These are phyloP conservation scores for Saccharomyces cerevisiae DNA, from an alignment of 805 yeast species.

Conservation along the genomic window DNA sequence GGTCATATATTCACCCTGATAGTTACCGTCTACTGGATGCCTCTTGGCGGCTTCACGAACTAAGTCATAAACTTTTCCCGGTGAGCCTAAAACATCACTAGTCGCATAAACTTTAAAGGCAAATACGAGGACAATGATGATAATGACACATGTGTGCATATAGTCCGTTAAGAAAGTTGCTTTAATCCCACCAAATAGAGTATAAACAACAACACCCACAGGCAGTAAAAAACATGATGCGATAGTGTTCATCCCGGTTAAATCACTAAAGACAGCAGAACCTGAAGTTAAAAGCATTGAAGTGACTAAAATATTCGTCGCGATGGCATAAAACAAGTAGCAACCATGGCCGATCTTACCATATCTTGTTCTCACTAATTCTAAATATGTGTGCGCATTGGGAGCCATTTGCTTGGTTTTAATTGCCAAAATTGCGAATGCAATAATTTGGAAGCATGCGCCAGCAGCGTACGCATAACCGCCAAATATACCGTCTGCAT, in stretches of 20 bases:
- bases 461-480: conserved; percentile 85
- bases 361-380: conserved; percentile 71
- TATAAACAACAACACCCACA: conserved; percentile 65
- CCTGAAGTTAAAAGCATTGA: conserved; percentile 92
- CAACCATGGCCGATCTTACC: conserved; percentile 68
- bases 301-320: conserved; percentile 82
- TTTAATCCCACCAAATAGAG: conserved; percentile 73
- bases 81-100: conserved; percentile 67
- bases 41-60: conserved; percentile 51
- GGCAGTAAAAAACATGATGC: conserved; percentile 83
- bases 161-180: conserved; percentile 78
- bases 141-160: conserved; percentile 71
- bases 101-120: conserved; percentile 73
- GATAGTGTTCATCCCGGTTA: conserved; percentile 75
- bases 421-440: conserved; percentile 81
- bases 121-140: conserved; percentile 71
- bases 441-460: conserved; percentile 79
- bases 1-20: conserved; percentile 80
- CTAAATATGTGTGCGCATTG: conserved; percentile 83
- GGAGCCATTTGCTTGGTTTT: conserved; percentile 87
- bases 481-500: conserved; percentile 69
- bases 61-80: conserved; percentile 68
- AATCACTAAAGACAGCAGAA: conserved; percentile 67
- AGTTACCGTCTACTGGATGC: conserved; percentile 69
- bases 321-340: conserved; percentile 71